These are phyloP conservation scores for Russula griseocarnosa DNA, from an alignment of 768 basidiomycete genomes.

Conservation along the genomic window DNA sequence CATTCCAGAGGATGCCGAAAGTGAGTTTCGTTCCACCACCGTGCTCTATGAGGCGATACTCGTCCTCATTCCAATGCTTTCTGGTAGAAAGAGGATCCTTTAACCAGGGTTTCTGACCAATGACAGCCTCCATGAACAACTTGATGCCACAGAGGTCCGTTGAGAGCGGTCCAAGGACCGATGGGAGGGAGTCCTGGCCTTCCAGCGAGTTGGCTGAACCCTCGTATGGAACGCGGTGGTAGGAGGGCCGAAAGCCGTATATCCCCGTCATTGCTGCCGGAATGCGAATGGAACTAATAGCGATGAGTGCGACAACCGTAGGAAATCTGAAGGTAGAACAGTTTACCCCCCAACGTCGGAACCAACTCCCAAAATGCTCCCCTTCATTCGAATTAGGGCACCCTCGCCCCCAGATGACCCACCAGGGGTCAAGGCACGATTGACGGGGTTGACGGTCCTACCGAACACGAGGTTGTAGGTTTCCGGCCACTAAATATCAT, in stretches of 20 bases:
- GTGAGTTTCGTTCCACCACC: constrained; percentile 43
- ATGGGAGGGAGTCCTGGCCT: constrained; percentile 67
- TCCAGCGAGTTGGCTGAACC: constrained; percentile 60
- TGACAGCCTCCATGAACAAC: constrained; percentile 59
- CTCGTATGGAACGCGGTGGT: constrained; percentile 64
- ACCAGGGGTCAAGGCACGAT: constrained; percentile 65
- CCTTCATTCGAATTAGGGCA: constrained; percentile 59
- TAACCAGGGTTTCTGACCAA: constrained; percentile 59
- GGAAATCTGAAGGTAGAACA: neutral
- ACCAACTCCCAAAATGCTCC: constrained; percentile 58
- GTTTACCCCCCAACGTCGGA: constrained; percentile 75
- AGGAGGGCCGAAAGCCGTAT: constrained; percentile 70
- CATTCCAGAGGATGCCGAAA: constrained; percentile 41
- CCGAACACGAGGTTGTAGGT: constrained; percentile 78
- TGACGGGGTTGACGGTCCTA: constrained; percentile 70
- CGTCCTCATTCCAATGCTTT: constrained; percentile 58
- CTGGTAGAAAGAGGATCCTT: constrained; percentile 56
- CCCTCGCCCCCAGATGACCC: constrained; percentile 89
- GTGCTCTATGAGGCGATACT: constrained; percentile 57
- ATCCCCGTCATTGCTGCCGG: constrained; percentile 64
- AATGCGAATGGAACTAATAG: constrained; percentile 62
- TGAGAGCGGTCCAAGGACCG: constrained; percentile 72
- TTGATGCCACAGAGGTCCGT: constrained; percentile 57
- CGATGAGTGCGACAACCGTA: constrained; percentile 4
- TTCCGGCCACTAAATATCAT: constrained; percentile 67